These are phyloP conservation scores for Syncephalis plumigaleata DNA, from an alignment of 371 early-diverging fungal genomes.

Conservation along the genomic window DNA sequence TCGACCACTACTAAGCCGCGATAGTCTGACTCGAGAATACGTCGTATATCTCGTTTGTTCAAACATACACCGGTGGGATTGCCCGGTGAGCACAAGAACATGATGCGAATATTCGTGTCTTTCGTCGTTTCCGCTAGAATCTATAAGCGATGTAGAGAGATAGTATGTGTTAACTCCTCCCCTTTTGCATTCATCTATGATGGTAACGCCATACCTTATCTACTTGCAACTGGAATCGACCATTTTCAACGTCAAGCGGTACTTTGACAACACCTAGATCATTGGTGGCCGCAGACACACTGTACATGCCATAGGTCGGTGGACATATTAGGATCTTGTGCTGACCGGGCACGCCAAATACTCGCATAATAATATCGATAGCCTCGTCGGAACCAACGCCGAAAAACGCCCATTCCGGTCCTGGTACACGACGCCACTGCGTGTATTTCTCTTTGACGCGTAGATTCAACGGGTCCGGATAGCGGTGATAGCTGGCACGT, in stretches of 20 bases:
- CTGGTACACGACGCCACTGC: slow-evolving; percentile 41
- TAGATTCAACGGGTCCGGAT: slow-evolving; percentile 87
- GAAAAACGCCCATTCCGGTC: slow-evolving; percentile 60
- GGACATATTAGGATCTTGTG: slow-evolving; percentile 89
- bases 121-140: slow-evolving; percentile 33
- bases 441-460: slow-evolving; percentile 60
- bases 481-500: slow-evolving; percentile 64
- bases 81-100: slow-evolving; percentile 93
- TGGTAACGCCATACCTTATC: too few relatives aligned
- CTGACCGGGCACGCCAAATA: slow-evolving; percentile 77
- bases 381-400: slow-evolving; percentile 96
- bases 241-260: slow-evolving; percentile 51
- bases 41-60: slow-evolving; percentile 41
- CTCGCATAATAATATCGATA: slow-evolving; percentile 79
- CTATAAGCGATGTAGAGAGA: slow-evolving; percentile 20
- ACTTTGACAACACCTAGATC: slow-evolving; percentile 79
- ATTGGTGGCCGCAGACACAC: slow-evolving; percentile 81
- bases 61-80: slow-evolving; percentile 92
- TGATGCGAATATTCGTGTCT: slow-evolving; percentile 64
- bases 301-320: slow-evolving; percentile 98
- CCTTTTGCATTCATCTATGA: too few relatives aligned
- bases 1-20: slow-evolving; percentile 87
- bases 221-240: slow-evolving; percentile 57
- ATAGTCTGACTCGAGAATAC: slow-evolving; percentile 43
- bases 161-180: too few relatives aligned